A percentile compares a stretch with the other conserved stretches of the same genome.
Evolutionary conservation across 257 asterid species (phyloP).

Genomic region (Solanum virginianum): DNA sequence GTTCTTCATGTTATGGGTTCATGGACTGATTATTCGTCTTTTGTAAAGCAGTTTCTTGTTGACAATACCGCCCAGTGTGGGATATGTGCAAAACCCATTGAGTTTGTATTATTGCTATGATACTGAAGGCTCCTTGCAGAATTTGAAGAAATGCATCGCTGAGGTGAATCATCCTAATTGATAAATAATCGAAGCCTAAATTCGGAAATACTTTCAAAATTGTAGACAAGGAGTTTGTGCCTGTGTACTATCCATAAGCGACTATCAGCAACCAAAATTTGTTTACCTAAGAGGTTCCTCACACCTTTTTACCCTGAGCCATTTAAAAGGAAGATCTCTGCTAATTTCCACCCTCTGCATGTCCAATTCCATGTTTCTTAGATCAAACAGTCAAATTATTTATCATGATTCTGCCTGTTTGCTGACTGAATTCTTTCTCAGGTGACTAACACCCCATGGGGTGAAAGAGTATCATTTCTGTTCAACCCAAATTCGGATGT

Average conservation of each 20-base stretch:
- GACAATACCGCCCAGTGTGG: slow-evolving; percentile 96
- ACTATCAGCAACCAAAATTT: not conserved
- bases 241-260: not conserved
- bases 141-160: slow-evolving; percentile 75
- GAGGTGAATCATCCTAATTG: slow-evolving; percentile 41
- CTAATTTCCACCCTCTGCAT: not conserved
- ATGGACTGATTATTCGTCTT: slow-evolving; percentile 8
- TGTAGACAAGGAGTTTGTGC: not conserved
- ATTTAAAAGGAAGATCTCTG: not conserved
- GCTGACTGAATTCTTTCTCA: slow-evolving; percentile 16
- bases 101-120: slow-evolving; percentile 85
- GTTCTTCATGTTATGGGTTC: not conserved
- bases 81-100: slow-evolving; percentile 88
- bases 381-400: not conserved
- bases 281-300: not conserved
- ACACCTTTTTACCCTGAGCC: not conserved
- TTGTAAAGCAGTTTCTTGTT: slow-evolving; percentile 50
- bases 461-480: slow-evolving; percentile 77
- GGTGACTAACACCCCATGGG: slow-evolving; percentile 99
- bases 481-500: slow-evolving; percentile 73
- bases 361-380: not conserved
- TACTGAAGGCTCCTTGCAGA: slow-evolving; percentile 35
- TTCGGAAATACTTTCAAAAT: not conserved
- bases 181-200: not conserved
- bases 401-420: not conserved